Evolutionary conservation across 352 stramenopile genomes (phyloP), one percentile per base, ranked within the genome.

Genomic region (Phytophthora crassamura): DNA sequence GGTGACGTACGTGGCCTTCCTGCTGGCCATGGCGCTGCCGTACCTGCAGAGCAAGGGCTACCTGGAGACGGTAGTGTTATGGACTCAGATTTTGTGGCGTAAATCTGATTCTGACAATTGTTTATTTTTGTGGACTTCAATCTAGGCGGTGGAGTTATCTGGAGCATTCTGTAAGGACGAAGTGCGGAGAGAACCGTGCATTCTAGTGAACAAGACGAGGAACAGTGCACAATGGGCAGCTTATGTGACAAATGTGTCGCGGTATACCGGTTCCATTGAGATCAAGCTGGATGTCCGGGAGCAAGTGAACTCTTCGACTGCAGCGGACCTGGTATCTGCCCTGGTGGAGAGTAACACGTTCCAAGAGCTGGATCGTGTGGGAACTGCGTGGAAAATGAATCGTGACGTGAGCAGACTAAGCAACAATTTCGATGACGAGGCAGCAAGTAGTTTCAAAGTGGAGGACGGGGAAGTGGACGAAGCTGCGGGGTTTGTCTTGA

Each of bases 31-130:
- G 18, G 64, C 61, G 9, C 56, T 92, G 51, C 84, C 87, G 25
- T 94, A 94, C 72, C 42, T 95, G 22, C 84, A 92, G 68, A 91
- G 77, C 55, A 81, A 82, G 63, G 84, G 83, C 10, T 95, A 89
- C 43, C 42, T 94, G 11, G 74, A 85, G 53, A 85, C 83, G 52
- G 87, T 91, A 65, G 16, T 4, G 2, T 14, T 22, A 5, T 47
- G 10, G 36, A 57, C 36, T 62, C 39, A 48, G 36, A 63, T 32
- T 12, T 56, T 55, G 5, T 35, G 18, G 0, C 1, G 25, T 30
- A 30, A 33, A 12, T 64, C 25, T 25, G 25, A 58, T 57, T 54
- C n/a, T 60, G 18, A 15, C 28, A 14, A 51, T 55, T 61, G 28
- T 64, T 34, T 38, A 32, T 51, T 67, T 48, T 20, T 53, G 16